These are phyloP conservation scores for Cyberlindnera galapagoensis DNA, from an alignment of 805 yeast species.

Conservation along the genomic window DNA sequence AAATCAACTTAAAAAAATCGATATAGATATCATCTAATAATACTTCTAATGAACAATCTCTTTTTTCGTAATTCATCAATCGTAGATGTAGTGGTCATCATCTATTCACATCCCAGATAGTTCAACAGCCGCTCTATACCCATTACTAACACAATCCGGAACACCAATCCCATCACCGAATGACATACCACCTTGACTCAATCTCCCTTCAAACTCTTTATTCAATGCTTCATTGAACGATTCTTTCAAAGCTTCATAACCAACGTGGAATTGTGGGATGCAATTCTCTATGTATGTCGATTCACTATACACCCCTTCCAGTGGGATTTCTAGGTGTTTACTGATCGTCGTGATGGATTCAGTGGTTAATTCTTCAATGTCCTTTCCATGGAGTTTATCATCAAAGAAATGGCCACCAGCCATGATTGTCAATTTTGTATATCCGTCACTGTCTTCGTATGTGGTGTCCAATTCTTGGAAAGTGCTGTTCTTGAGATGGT, in stretches of 20 bases:
- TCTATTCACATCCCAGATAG: constrained; percentile 1
- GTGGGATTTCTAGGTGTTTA: constrained; percentile 25
- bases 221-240: constrained; percentile 29
- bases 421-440: constrained; percentile 81
- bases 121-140: constrained; percentile 46
- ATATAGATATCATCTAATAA: no score
- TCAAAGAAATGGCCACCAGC: constrained; percentile 67
- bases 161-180: constrained; percentile 82
- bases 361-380: constrained; percentile 14
- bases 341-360: constrained; percentile 27
- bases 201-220: constrained; percentile 30
- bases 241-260: constrained; percentile 44
- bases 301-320: constrained; percentile 7
- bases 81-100: no score
- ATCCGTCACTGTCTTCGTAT: constrained; percentile 24
- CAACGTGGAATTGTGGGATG: constrained; percentile 76
- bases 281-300: constrained; percentile 46
- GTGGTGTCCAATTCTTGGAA: constrained; percentile 6
- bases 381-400: constrained; percentile 21
- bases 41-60: no score
- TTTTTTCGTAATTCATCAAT: no score
- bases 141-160: constrained; percentile 73
- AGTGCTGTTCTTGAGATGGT: constrained; percentile 10
- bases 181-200: constrained; percentile 72
- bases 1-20: no score